Evolutionary conservation across 2,329 filamentous ascomycete genomes (phyloP).

Genomic region (Phyllosticta paracitricarpa): DNA sequence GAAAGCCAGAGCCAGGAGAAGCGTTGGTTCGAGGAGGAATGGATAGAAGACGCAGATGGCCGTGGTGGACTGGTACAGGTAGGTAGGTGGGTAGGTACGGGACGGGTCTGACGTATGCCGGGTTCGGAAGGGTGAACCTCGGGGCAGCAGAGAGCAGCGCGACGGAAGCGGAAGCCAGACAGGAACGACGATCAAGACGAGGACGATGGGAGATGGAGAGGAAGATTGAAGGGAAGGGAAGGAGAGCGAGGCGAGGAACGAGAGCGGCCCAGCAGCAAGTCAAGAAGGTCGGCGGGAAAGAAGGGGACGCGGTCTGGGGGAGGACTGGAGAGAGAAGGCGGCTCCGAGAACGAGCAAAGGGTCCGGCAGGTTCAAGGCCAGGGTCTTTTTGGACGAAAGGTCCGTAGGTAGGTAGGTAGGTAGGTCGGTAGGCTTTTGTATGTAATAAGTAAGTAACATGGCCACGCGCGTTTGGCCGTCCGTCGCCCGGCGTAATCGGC

Average conservation of each 20-base stretch:
- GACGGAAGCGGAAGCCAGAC: not conserved
- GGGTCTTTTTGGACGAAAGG: not conserved
- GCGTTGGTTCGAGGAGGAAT: not conserved
- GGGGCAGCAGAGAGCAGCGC: not conserved
- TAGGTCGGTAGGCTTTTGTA: constrained; percentile 8
- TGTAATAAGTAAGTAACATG: constrained; percentile 1
- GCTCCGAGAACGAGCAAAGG: not conserved
- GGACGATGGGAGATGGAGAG: not conserved
- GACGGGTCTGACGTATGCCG: not conserved
- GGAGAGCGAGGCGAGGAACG: not conserved
- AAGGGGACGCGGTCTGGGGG: not conserved
- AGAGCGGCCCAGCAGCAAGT: not conserved
- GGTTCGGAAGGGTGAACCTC: not conserved
- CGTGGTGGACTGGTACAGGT: not conserved
- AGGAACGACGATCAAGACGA: not conserved
- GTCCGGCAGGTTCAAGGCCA: not conserved
- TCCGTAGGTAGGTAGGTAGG: not conserved
- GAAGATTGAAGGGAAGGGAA: not conserved
- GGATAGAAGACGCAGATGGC: not conserved
- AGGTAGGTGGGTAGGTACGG: not conserved
- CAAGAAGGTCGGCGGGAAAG: not conserved
- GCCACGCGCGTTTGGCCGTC: not conserved
- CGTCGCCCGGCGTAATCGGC: not conserved
- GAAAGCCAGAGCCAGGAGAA: not conserved
- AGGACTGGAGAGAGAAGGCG: not conserved